These are phyloP conservation scores for Cylindrotheca fusiformis DNA, from an alignment of 108 stramenopile genomes.

Conservation along the genomic window DNA sequence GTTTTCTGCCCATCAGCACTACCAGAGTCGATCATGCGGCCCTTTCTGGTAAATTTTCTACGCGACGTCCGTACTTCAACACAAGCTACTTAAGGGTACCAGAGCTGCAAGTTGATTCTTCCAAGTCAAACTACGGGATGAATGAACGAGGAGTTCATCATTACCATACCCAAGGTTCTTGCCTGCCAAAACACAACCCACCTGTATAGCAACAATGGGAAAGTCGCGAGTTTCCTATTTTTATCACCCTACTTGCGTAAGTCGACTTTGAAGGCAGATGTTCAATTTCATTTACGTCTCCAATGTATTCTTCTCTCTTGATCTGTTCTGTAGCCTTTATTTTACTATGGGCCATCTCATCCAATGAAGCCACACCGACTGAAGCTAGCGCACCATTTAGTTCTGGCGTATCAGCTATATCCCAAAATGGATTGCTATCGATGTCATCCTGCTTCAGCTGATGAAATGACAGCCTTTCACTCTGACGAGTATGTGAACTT, in stretches of 20 bases:
- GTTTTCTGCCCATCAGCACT: too few species aligned
- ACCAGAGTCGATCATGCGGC: too few species aligned
- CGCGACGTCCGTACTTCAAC: too few species aligned
- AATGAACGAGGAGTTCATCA: too few species aligned
- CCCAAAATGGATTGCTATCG: constrained; percentile 98
- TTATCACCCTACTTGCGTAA: constrained; percentile 95
- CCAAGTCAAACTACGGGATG: too few species aligned
- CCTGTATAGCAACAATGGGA: constrained; percentile 35
- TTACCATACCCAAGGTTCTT: too few species aligned
- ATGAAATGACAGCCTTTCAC: constrained; percentile 95
- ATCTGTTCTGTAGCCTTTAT: constrained; percentile 46
- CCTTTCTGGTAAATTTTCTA: too few species aligned
- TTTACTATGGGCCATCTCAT: constrained; percentile 99
- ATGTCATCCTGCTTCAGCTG: constrained; percentile 86
- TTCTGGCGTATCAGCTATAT: constrained; percentile 95
- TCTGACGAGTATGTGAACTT: constrained; percentile 96
- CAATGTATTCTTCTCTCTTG: neutral
- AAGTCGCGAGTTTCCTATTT: constrained; percentile 93
- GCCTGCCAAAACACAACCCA: neutral
- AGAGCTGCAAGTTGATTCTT: too few species aligned
- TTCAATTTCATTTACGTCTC: neutral
- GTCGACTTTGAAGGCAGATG: constrained; percentile 8
- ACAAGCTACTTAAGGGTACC: too few species aligned
- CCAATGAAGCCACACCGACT: constrained; percentile 99
- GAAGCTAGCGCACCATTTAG: constrained; percentile 97